Base-by-base conservation (phyloP, 164 flowering plant species). In the Santalum album region DNA sequence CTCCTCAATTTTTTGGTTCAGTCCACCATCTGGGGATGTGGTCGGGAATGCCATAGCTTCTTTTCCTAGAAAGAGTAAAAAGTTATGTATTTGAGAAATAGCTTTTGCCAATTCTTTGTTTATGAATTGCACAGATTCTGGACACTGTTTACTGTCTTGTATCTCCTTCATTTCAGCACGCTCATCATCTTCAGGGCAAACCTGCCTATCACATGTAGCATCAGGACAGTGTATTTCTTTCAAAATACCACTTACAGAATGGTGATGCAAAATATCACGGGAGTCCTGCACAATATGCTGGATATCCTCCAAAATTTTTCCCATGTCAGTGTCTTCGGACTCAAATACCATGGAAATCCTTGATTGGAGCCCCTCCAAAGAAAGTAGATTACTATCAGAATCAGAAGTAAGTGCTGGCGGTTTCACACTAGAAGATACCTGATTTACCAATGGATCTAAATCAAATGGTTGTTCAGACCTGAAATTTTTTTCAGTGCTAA, bases 71-170 rank as follows among this genome's bases (percentile, higher is more conserved):
- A 68, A 70, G 47, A 72, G 25, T 3, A 87, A 78, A 72, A 86
- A 90, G 40, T 78, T 77, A 65, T 80, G 78, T 51, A 90, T 81
- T 53, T 77, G 69, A 69, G 86, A 75, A 51, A 94, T 57, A 48
- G 92, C 88, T 36, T 55, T 55, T 22, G 53, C 70, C 63, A 87
- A 46, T 25, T 77, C 87, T 49, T 63, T 52, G 38, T 56, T 67
- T 2, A 68, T 36, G 2, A 43, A 25, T 16, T 73, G 45, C 22
- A 50, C 14, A 50, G 43, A 26, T 32, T 65, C 58, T 47, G 50
- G 49, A 35, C 40, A 67, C 35, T 56, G 35, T 54, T 49, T 63
- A 48, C 54, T 25, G 36, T 69, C 71, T 57, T 57, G 57, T 23
- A 67, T 54, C 49, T 63, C 71, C 65, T 44, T 60, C n/a, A n/a